phyloP scores from a whole-genome alignment of 805 yeast genomes.

The Candida boleticola region DNA sequence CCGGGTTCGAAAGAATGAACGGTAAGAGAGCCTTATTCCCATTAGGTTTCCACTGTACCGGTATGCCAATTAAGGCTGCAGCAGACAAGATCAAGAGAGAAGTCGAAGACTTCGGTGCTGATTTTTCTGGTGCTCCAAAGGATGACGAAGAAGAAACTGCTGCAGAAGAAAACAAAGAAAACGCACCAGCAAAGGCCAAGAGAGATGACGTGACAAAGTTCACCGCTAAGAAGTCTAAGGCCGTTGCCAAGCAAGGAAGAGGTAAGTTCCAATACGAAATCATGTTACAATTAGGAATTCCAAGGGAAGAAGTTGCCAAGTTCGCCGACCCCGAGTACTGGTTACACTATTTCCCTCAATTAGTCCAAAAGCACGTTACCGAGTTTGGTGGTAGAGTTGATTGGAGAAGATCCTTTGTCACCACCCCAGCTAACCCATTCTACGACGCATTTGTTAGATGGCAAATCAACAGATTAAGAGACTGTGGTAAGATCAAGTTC shows the following conservation, averaged over 20 bases:
- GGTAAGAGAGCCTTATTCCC: constrained; percentile 94
- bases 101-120: constrained; percentile 83
- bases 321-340: constrained; percentile 93
- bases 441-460: constrained; percentile 95
- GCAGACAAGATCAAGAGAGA: constrained; percentile 95
- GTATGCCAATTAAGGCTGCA: constrained; percentile 95
- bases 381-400: constrained; percentile 90
- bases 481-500: constrained; percentile 86
- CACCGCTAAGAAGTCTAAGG: constrained; percentile 90
- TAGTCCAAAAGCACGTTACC: constrained; percentile 77
- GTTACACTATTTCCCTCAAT: constrained; percentile 89
- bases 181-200: constrained; percentile 30
- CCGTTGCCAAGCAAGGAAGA: constrained; percentile 89
- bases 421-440: constrained; percentile 93
- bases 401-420: constrained; percentile 95
- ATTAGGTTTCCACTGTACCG: constrained; percentile 98
- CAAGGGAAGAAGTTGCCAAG: constrained; percentile 75
- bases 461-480: constrained; percentile 90
- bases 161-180: constrained; percentile 25
- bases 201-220: constrained; percentile 86
- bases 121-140: constrained; percentile 66
- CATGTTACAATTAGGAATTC: constrained; percentile 90
- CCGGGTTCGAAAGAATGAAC: constrained; percentile 92
- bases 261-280: constrained; percentile 95
- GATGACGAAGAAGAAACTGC: constrained; percentile 51